These are phyloP conservation scores for Cyberlindnera petersonii DNA, from an alignment of 805 yeast species.

Conservation along the genomic window DNA sequence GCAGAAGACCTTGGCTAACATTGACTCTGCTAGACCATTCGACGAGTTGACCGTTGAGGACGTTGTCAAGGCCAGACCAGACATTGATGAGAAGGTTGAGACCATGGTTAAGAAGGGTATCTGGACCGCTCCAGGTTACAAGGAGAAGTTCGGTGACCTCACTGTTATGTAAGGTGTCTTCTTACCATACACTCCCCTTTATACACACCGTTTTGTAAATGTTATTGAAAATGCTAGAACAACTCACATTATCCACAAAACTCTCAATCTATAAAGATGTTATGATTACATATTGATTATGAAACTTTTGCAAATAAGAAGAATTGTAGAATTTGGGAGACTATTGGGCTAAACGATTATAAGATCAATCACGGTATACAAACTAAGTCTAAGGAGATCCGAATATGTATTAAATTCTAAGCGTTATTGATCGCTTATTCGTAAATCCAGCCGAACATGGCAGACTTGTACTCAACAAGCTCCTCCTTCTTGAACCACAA, in stretches of 20 bases:
- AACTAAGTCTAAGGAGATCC: no score
- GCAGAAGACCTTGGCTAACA: constrained; percentile 85
- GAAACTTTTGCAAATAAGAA: no score
- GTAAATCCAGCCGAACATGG: constrained; percentile 87
- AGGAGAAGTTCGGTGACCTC: constrained; percentile 96
- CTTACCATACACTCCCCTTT: neutral
- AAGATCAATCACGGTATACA: no score
- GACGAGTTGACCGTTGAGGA: constrained; percentile 96
- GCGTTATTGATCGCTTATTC: constrained; percentile 49
- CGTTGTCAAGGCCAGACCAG: constrained; percentile 93
- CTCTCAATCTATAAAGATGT: no score
- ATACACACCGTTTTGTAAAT: neutral
- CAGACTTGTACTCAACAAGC: constrained; percentile 85
- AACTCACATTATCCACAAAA: constrained; percentile 13
- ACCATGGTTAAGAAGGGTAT: constrained; percentile 95
- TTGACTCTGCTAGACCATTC: constrained; percentile 95
- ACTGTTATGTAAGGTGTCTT: constrained; percentile 64
- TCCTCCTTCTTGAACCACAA: constrained; percentile 99
- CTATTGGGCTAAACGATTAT: no score
- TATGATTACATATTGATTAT: constrained; percentile 18
- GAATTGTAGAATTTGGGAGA: no score
- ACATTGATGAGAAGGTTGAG: constrained; percentile 90
- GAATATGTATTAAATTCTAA: neutral
- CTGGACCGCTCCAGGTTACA: constrained; percentile 98
- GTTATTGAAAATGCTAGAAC: constrained; percentile 1